These are phyloP conservation scores for Ogataea wickerhamii DNA, from an alignment of 805 yeast species.

Conservation along the genomic window DNA sequence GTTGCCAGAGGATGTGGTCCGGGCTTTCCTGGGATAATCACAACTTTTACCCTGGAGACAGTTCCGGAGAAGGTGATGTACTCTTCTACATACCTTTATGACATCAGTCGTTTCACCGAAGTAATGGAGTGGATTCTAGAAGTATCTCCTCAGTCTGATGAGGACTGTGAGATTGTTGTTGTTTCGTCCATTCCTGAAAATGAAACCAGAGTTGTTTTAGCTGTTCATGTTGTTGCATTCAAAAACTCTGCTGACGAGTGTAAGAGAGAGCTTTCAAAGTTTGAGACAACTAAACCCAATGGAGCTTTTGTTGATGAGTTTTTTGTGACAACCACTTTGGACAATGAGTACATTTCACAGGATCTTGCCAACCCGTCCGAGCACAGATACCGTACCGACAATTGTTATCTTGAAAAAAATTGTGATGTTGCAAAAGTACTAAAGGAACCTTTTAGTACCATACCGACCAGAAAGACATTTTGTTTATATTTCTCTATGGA, in stretches of 20 bases:
- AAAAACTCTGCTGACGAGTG: slow-evolving; percentile 5
- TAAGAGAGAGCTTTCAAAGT: slow-evolving; percentile 5
- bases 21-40: slow-evolving; percentile 10
- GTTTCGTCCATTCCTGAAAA: slow-evolving; percentile 8
- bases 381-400: slow-evolving; percentile 11
- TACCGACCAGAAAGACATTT: slow-evolving; percentile 10
- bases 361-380: slow-evolving; percentile 7
- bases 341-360: slow-evolving; percentile 7
- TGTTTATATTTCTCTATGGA: slow-evolving; percentile 12
- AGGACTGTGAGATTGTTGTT: slow-evolving; percentile 10
- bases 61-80: slow-evolving; percentile 10
- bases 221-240: slow-evolving; percentile 9
- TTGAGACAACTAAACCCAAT: slow-evolving; percentile 6
- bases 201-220: slow-evolving; percentile 1
- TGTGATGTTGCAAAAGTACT: slow-evolving; percentile 8
- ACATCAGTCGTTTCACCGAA: slow-evolving; percentile 2
- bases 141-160: slow-evolving; percentile 4
- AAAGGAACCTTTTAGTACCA: slow-evolving; percentile 6
- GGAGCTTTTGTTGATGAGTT: slow-evolving; percentile 8
- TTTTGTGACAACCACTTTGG: slow-evolving; percentile 4
- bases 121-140: slow-evolving; percentile 9
- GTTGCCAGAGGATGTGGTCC: slow-evolving; percentile 13
- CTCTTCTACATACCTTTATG: slow-evolving; percentile 7
- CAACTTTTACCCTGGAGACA: slow-evolving; percentile 9
- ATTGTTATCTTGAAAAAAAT: slow-evolving; percentile 5